Evolutionary conservation across 768 basidiomycete species (phyloP), one percentile per base, ranked within the genome.

Genomic region (Punctularia strigosozonata): DNA sequence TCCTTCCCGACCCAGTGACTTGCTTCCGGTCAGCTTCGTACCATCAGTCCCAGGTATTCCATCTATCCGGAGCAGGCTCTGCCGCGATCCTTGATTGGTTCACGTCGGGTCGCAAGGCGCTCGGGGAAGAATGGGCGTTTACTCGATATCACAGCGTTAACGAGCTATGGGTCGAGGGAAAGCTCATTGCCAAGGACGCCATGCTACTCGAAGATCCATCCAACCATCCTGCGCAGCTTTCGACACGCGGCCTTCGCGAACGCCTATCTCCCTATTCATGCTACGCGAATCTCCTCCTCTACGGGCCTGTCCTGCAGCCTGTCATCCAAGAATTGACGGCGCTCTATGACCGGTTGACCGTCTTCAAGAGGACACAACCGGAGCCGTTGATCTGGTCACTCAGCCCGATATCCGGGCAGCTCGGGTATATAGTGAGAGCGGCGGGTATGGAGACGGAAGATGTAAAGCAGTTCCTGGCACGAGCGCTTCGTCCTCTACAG

Each of bases 1-100:
- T 95, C 35, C 74, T 98, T 21, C 92, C 91, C 1, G 85, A 94
- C 51, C 88, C 91, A 18, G 87, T 95, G 35, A 89, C 91, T 17
- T 95, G 91, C 58, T 98, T 94, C 62, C 73, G 74, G 20, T 65
- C 69, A 17, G 86, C 94, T 6, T 73, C 72, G 0, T 98, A 98
- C 60, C 70, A 71, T 42, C 92, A 97, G 54, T 61, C 65, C 3
- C 94, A 98, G 64, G 77, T 66, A 30, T 90, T 97, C 59, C 61
- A 65, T 39, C 66, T 95, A 25, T 66, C 67, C 6, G 50, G 50
- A 7, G 66, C 65, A 31, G 70, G 80, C 6, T 85, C 82, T 10
- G 61, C 80, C 6, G 68, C 87, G 30, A 57, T 92, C 1, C 69
- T 98, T 13, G 94, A 97, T 54, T 95, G 91, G 88, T 62, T 89